Conservation (phyloP, 2,329 filamentous ascomycete genomes). For the Phaeosphaeria sp. region DNA sequence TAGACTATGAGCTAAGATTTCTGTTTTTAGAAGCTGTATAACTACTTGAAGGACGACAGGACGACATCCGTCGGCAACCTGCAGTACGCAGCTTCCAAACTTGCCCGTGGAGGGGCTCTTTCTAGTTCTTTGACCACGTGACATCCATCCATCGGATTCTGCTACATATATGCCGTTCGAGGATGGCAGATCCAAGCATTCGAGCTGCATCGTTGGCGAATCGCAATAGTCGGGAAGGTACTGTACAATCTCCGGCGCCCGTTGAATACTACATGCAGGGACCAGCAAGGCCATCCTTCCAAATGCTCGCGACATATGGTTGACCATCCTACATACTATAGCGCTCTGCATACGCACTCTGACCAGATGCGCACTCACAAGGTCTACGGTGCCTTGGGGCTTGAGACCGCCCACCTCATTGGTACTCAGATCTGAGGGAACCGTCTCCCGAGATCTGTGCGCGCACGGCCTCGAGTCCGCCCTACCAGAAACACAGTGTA, state of each 20-base stretch:
- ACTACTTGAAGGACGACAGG: too few species aligned
- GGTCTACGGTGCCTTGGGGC: background rate
- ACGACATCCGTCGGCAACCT: too few species aligned
- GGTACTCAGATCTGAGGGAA: constrained; percentile 11
- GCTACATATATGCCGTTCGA: too few species aligned
- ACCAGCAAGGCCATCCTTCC: background rate
- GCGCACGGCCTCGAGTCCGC: constrained; percentile 1
- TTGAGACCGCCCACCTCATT: constrained; percentile 12
- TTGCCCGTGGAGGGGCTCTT: too few species aligned
- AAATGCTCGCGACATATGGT: background rate
- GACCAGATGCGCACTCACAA: background rate
- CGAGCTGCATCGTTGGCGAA: too few species aligned
- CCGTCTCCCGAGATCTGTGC: constrained; percentile 12
- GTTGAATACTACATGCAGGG: background rate
- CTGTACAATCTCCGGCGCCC: background rate
- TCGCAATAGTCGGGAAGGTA: background rate
- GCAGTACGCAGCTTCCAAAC: too few species aligned
- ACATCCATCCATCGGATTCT: too few species aligned
- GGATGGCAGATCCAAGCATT: too few species aligned
- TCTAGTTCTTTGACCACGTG: too few species aligned
- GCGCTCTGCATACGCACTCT: background rate
- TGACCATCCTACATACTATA: background rate
- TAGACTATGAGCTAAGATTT: too few species aligned
- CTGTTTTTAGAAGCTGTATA: too few species aligned
- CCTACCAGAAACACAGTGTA: background rate